Base-by-base conservation (phyloP, 139 green algal species). In the Auxenochlorella pyrenoidosa region DNA sequence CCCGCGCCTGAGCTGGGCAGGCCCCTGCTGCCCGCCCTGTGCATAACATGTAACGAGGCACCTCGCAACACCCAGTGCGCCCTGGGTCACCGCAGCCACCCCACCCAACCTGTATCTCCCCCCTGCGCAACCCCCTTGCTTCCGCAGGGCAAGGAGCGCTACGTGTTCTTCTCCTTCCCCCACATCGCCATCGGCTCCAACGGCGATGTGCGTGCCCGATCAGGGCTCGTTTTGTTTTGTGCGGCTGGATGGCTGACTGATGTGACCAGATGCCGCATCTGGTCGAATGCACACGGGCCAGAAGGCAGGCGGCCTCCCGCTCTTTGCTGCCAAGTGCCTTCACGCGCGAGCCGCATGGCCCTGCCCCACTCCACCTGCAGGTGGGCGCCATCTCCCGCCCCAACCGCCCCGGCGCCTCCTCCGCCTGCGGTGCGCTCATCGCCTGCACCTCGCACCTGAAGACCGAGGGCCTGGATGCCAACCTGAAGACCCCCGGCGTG, bases 101-200 rank as follows among this genome's bases (percentile, higher is more conserved):
- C 6, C 40, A 0, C 72, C 19, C 40, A 21, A 21, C 72, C 47
- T 54, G 47, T 54, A 10, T 10, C 47, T 6, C 47, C 10, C 47
- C 47, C 10, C 47, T 10, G 47, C 10, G n/a, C n/a, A n/a, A n/a
- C n/a, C n/a, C 47, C 47, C 47, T 54, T 10, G 47, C 47, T 10
- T 54, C 47, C 38, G 79, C 63, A 68, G 34, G 95, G 95, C 85
- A 94, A 94, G 83, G 94, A 97, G 88, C 91, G 93, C 71, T 97
- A 98, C 85, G 94, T 98, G 40, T 98, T 98, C 92, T 97, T 97
- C 84, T 95, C 93, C 83, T 96, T 97, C 89, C 96, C 96, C 40
- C 96, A 98, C 92, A 96, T 98, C 85, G 93, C 92, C 85, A 95
- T 98, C 41, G 94, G 96, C 91, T 90, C 89, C 34, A 78, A 86